Conservation (phyloP, 805 yeast species). For the Ascoidea tarda region DNA sequence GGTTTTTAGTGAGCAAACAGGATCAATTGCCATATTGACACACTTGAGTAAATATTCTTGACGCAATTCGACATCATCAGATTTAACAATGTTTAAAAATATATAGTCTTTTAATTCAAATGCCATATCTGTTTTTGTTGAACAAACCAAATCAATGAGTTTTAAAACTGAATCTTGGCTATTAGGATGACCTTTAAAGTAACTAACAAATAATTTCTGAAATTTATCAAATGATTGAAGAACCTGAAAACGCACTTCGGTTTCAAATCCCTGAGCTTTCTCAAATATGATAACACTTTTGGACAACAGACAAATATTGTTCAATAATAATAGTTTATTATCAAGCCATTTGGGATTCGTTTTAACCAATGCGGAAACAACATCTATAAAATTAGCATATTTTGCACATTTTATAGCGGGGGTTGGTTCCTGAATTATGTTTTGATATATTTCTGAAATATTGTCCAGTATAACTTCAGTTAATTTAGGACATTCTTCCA, state of each 20-base stretch:
- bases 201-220: slow-evolving; percentile 32
- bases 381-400: slow-evolving; percentile 60
- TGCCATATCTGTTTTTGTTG: slow-evolving; percentile 35
- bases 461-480: slow-evolving; percentile 42
- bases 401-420: slow-evolving; percentile 43
- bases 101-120: slow-evolving; percentile 40
- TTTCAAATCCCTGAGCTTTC: slow-evolving; percentile 28
- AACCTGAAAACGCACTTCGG: slow-evolving; percentile 55
- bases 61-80: slow-evolving; percentile 30
- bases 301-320: slow-evolving; percentile 26
- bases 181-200: slow-evolving; percentile 19
- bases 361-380: slow-evolving; percentile 38
- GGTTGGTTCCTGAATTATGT: slow-evolving; percentile 32
- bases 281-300: slow-evolving; percentile 29
- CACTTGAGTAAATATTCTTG: slow-evolving; percentile 37
- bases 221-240: slow-evolving; percentile 54
- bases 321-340: slow-evolving; percentile 30
- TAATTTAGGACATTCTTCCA: slow-evolving; percentile 35
- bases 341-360: slow-evolving; percentile 46
- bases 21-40: slow-evolving; percentile 33
- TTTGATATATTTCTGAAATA: slow-evolving; percentile 31
- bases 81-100: slow-evolving; percentile 38
- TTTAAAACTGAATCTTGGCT: slow-evolving; percentile 25
- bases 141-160: slow-evolving; percentile 28
- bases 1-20: slow-evolving; percentile 31